phyloP scores from a whole-genome alignment of 2,329 filamentous ascomycete species.

The Ceratocystis albifundus region DNA sequence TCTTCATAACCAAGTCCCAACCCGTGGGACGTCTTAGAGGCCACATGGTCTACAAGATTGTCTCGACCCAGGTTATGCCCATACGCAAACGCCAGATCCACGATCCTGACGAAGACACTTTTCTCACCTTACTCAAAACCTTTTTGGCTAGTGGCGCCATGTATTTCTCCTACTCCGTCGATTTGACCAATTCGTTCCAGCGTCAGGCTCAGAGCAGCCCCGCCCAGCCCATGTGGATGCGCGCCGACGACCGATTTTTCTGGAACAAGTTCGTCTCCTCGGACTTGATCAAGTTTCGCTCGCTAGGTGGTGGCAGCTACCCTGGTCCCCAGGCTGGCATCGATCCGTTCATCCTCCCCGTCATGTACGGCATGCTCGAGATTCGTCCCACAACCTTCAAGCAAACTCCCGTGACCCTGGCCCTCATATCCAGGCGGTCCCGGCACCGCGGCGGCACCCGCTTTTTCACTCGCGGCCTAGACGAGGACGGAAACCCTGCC shows the following conservation, averaged over 20 bases:
- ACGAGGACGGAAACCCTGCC: constrained; percentile 87
- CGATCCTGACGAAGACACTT: constrained; percentile 89
- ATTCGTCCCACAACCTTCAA: constrained; percentile 81
- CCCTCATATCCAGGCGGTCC: constrained; percentile 78
- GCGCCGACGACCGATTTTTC: constrained; percentile 94
- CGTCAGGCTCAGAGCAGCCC: constrained; percentile 69
- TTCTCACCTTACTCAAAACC: constrained; percentile 67
- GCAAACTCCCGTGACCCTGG: constrained; percentile 68
- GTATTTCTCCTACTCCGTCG: constrained; percentile 97
- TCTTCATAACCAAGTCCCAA: constrained; percentile 88
- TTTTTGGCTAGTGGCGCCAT: constrained; percentile 76
- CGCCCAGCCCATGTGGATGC: constrained; percentile 70
- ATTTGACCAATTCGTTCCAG: constrained; percentile 95
- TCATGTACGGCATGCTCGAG: constrained; percentile 93
- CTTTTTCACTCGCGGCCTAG: constrained; percentile 88
- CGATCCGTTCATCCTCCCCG: constrained; percentile 86
- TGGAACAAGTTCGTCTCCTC: constrained; percentile 93
- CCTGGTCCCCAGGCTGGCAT: constrained; percentile 59
- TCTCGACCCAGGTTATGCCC: constrained; percentile 83
- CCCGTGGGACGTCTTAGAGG: constrained; percentile 85
- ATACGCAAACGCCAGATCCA: constrained; percentile 84
- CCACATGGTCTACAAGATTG: constrained; percentile 90
- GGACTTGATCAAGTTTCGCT: constrained; percentile 82
- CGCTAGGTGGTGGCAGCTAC: constrained; percentile 48
- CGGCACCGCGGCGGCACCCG: constrained; percentile 80